These are phyloP conservation scores for Glycine tomentella DNA, from an alignment of 306 rosid genomes.

Conservation along the genomic window DNA sequence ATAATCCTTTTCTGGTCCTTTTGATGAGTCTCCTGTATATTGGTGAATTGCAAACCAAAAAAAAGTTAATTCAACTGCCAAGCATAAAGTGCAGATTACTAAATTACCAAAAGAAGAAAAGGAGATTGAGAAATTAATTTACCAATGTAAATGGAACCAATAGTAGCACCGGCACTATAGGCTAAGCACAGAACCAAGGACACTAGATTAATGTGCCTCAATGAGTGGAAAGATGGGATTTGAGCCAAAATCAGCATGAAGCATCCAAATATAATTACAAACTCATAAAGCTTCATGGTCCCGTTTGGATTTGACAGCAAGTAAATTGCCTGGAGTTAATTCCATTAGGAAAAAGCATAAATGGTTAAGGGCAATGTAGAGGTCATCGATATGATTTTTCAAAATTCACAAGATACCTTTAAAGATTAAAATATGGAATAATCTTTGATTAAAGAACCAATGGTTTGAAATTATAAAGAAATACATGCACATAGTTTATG, in stretches of 20 bases:
- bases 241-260: slow-evolving; percentile 79
- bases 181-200: slow-evolving; percentile 65
- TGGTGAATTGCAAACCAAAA: not conserved
- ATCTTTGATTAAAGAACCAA: not conserved
- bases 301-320: slow-evolving; percentile 64
- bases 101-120: not conserved
- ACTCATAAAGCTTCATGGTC: slow-evolving; percentile 68
- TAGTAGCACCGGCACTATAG: slow-evolving; percentile 71
- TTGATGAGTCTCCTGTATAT: slow-evolving; percentile 62
- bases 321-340: slow-evolving; percentile 64
- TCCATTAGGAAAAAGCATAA: not conserved
- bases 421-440: not conserved
- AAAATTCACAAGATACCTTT: not conserved
- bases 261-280: slow-evolving; percentile 75
- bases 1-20: slow-evolving; percentile 73
- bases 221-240: slow-evolving; percentile 81
- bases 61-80: not conserved
- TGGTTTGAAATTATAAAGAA: not conserved
- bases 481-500: not conserved
- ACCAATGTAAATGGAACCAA: slow-evolving; percentile 71
- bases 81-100: not conserved
- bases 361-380: not conserved
- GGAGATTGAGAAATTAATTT: not conserved
- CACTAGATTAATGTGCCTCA: slow-evolving; percentile 75
- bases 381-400: slow-evolving; percentile 1